Percentiles rank a stretch among this genome's conserved stretches.
Evolutionary conservation across 352 stramenopile species (phyloP).

Genomic region (Phytopythium aichiense): DNA sequence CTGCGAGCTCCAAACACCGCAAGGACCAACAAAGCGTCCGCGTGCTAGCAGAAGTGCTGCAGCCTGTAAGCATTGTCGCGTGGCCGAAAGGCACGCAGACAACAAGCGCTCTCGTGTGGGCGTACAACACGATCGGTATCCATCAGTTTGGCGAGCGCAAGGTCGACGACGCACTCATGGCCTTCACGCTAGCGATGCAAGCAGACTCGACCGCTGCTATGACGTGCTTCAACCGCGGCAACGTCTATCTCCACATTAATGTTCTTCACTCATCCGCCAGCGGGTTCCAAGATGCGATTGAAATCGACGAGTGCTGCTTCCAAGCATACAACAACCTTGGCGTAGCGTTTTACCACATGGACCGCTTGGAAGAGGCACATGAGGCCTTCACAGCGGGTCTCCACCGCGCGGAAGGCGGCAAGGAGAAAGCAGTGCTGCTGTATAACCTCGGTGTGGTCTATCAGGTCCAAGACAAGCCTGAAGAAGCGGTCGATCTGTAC

Average conservation of each 20-base stretch:
- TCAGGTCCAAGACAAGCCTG: conserved; percentile 31
- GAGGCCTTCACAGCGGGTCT: conserved; percentile 34
- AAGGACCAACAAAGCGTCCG: conserved; percentile 29
- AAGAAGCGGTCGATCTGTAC: conserved; percentile 48
- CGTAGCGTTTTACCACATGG: conserved; percentile 33
- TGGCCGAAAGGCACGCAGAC: conserved; percentile 42
- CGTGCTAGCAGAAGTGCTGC: conserved; percentile 19
- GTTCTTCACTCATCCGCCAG: conserved; percentile 30
- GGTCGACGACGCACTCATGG: conserved; percentile 45
- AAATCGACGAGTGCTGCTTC: conserved; percentile 30
- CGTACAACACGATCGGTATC: conserved; percentile 42
- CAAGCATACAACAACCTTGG: conserved; percentile 48
- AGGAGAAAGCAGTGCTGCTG: conserved; percentile 30
- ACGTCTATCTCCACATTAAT: conserved; percentile 41
- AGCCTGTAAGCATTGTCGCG: conserved; percentile 12
- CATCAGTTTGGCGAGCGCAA: conserved; percentile 18
- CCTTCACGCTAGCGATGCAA: conserved; percentile 50
- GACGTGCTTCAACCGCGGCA: conserved; percentile 52
- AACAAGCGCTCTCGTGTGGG: conserved; percentile 39
- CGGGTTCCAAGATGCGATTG: conserved; percentile 47
- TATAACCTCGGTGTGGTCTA: conserved; percentile 44
- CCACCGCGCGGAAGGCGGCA: conserved; percentile 19
- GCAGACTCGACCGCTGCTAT: conserved; percentile 27
- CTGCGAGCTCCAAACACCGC: conserved; percentile 25
- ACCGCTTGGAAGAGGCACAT: conserved; percentile 44